Conservation (phyloP, 163 green algal genomes). For the Volvox carteri region DNA sequence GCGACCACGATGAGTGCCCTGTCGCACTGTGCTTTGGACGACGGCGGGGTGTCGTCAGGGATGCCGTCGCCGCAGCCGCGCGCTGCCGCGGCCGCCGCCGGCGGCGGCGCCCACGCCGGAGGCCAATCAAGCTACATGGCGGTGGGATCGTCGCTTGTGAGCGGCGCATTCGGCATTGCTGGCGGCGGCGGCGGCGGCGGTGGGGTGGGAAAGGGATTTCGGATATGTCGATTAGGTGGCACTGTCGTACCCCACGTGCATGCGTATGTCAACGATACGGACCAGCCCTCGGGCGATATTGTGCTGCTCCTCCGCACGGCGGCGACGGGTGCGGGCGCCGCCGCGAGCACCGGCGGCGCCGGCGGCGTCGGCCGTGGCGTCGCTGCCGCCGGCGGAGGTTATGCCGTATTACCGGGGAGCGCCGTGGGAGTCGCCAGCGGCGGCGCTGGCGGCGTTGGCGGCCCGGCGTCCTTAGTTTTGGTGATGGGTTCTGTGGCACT, state of each 20-base stretch:
- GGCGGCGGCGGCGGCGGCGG: slow-evolving; percentile 11
- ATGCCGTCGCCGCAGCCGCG: not conserved
- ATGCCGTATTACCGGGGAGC: not conserved
- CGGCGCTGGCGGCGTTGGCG: slow-evolving; percentile 7
- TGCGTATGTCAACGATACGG: slow-evolving; percentile 45
- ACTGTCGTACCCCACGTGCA: slow-evolving; percentile 36
- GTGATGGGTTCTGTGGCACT: slow-evolving; percentile 25
- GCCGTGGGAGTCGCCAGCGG: not conserved
- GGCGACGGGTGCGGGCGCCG: not conserved
- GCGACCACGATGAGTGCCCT: not conserved
- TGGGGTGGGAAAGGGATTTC: no score
- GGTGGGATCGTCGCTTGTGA: not conserved
- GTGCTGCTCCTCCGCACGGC: slow-evolving; percentile 22
- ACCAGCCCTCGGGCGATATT: slow-evolving; percentile 35
- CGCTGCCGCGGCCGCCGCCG: no score
- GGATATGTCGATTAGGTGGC: not conserved
- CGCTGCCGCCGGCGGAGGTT: not conserved
- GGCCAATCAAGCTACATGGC: not conserved
- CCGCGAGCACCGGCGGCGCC: not conserved
- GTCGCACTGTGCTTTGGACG: not conserved
- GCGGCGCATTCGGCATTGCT: not conserved
- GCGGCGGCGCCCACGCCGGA: not conserved
- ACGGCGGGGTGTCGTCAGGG: not conserved
- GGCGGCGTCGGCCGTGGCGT: not conserved
- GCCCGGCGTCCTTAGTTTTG: slow-evolving; percentile 26